Conservation (phyloP, 2,329 filamentous ascomycete species). For the Diaporthe vaccinii region DNA sequence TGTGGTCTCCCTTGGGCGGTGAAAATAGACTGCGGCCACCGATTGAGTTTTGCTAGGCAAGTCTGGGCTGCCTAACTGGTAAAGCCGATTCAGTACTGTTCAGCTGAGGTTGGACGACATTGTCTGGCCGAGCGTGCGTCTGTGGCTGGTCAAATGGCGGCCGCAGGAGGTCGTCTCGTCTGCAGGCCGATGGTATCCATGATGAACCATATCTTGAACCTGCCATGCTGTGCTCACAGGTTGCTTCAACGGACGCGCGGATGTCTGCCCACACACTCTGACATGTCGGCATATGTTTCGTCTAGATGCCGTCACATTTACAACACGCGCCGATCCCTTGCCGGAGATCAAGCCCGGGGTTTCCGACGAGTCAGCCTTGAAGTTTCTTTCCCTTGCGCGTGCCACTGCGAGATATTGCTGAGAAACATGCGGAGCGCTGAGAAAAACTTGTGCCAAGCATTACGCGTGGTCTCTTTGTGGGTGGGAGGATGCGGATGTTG, state of each 20-base stretch:
- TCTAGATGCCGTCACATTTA: slow-evolving; percentile 18
- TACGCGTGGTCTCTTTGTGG: slow-evolving; percentile 6
- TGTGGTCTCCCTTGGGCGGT: not conserved
- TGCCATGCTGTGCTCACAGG: not conserved
- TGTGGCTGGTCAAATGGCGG: not conserved
- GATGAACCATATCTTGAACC: not conserved
- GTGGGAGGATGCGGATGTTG: slow-evolving; percentile 8
- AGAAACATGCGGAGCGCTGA: slow-evolving; percentile 9
- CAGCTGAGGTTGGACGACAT: slow-evolving; percentile 12
- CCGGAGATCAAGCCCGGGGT: not conserved
- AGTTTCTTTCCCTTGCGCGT: not conserved
- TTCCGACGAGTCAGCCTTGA: slow-evolving; percentile 12
- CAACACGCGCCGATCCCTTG: slow-evolving; percentile 2
- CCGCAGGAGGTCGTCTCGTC: not conserved
- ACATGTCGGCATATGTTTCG: not conserved
- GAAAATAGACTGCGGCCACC: not conserved
- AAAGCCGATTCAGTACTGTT: slow-evolving; percentile 6
- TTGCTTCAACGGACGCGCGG: not conserved
- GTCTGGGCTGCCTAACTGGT: slow-evolving; percentile 8
- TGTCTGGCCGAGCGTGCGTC: not conserved
- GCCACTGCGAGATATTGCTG: not conserved
- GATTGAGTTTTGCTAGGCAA: slow-evolving; percentile 24
- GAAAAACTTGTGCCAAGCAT: not conserved
- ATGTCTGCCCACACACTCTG: not conserved
- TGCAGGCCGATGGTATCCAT: not conserved